phyloP scores from a whole-genome alignment of 768 basidiomycete species.

The Russula olivacea region DNA sequence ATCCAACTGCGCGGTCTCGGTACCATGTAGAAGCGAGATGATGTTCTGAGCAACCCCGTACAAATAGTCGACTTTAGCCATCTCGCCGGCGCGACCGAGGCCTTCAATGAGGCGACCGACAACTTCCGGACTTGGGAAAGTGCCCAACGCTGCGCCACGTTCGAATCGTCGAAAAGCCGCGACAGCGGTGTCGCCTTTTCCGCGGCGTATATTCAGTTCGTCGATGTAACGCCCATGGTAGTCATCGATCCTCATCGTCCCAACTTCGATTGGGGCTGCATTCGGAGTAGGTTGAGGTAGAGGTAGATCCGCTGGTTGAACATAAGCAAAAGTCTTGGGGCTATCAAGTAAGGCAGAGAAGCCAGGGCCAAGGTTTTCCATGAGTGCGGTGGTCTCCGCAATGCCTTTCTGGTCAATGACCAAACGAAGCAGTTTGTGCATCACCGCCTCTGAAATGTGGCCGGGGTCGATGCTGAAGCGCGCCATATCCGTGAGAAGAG shows the following conservation, averaged over 20 bases:
- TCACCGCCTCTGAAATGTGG: constrained; percentile 10
- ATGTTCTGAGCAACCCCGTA: constrained; percentile 66
- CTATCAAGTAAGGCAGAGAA: constrained; percentile 35
- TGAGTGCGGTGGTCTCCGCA: constrained; percentile 3
- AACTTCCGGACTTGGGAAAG: constrained; percentile 46
- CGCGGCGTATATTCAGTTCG: constrained; percentile 26
- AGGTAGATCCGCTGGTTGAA: constrained; percentile 16
- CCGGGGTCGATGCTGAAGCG: constrained; percentile 10
- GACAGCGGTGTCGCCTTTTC: constrained; percentile 28
- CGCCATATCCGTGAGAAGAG: constrained; percentile 22
- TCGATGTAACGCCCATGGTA: constrained; percentile 32
- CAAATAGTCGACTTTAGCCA: constrained; percentile 55
- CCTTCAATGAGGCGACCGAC: constrained; percentile 60
- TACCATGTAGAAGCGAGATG: constrained; percentile 41
- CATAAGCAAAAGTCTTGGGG: not conserved
- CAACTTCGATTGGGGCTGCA: not conserved
- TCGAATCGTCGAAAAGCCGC: constrained; percentile 49
- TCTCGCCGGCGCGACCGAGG: constrained; percentile 57
- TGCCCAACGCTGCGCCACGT: constrained; percentile 37
- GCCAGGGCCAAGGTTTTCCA: constrained; percentile 29
- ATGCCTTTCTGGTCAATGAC: constrained; percentile 17
- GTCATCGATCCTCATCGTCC: constrained; percentile 27
- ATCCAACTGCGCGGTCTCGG: constrained; percentile 44
- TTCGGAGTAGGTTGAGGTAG: constrained; percentile 5
- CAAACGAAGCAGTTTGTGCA: constrained; percentile 10